phyloP scores from a whole-genome alignment of 305 asterid species.

The Fraxinus baroniana region DNA sequence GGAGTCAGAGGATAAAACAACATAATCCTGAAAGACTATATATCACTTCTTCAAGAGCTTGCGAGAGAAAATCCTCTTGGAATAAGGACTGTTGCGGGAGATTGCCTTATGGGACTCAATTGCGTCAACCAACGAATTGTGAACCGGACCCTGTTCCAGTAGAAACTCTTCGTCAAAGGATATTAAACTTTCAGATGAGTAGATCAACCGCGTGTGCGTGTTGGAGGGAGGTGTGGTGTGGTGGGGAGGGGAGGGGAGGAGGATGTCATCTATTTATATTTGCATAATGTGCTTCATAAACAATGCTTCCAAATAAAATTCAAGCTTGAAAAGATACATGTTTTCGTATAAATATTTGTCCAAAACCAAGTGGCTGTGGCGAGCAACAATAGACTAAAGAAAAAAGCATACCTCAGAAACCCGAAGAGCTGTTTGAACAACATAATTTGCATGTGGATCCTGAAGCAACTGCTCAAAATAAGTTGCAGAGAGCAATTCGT shows the following conservation, averaged over 20 bases:
- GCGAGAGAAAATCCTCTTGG: constrained; percentile 81
- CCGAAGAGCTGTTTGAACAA: constrained; percentile 77
- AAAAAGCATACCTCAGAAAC: constrained; percentile 61
- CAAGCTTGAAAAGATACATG: neutral
- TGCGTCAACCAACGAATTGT: constrained; percentile 46
- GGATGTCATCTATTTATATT: neutral
- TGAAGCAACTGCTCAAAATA: constrained; percentile 86
- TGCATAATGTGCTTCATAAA: neutral
- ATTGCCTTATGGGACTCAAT: constrained; percentile 61
- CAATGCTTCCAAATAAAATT: neutral
- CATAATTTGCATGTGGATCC: constrained; percentile 94
- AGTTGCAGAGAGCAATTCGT: constrained; percentile 62
- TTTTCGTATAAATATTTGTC: neutral
- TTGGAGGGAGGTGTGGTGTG: too few relatives aligned
- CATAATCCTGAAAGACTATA: constrained; percentile 28
- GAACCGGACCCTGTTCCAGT: constrained; percentile 51
- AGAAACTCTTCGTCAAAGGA: neutral
- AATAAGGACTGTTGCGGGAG: constrained; percentile 70
- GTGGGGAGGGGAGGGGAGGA: too few relatives aligned
- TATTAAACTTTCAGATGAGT: neutral
- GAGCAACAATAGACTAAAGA: constrained; percentile 3
- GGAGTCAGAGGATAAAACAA: constrained; percentile 35
- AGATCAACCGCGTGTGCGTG: neutral
- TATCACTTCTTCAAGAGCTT: constrained; percentile 73
- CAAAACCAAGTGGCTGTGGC: constrained; percentile 7